Conservation (phyloP, 2,329 filamentous ascomycete genomes). For the Arthrobotrys megalospora region DNA sequence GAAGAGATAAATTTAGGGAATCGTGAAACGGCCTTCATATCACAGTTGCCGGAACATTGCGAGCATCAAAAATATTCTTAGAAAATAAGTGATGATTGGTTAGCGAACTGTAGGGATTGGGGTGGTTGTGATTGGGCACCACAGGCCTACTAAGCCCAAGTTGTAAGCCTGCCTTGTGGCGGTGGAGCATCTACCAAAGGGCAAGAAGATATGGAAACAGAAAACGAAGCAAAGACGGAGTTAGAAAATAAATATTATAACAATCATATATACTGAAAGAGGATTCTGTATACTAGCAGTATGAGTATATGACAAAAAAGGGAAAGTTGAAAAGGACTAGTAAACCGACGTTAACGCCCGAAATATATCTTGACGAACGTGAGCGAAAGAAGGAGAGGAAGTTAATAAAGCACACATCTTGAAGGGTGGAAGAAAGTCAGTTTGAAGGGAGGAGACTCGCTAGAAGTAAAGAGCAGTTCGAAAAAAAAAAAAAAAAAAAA, state of each 20-base stretch:
- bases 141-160: not conserved
- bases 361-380: constrained; percentile 47
- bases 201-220: not conserved
- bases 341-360: constrained; percentile 33
- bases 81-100: not conserved
- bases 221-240: not conserved
- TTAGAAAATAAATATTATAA: constrained; percentile 59
- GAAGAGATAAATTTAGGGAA: constrained; percentile 9
- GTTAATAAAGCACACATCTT: constrained; percentile 19
- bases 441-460: constrained; percentile 35
- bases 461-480: constrained; percentile 53
- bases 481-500: constrained; percentile 28
- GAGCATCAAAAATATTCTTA: not conserved
- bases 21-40: not conserved
- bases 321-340: constrained; percentile 8
- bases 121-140: not conserved
- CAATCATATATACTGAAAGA: constrained; percentile 50
- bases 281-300: constrained; percentile 40
- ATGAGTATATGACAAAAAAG: constrained; percentile 51
- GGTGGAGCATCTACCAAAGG: not conserved
- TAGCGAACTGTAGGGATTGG: not conserved
- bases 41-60: not conserved
- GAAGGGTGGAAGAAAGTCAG: constrained; percentile 13
- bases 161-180: not conserved
- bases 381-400: constrained; percentile 26